Evolutionary conservation across 176 grass and related monocot genomes (phyloP).

Genomic region (Calamus simplicifolius): DNA sequence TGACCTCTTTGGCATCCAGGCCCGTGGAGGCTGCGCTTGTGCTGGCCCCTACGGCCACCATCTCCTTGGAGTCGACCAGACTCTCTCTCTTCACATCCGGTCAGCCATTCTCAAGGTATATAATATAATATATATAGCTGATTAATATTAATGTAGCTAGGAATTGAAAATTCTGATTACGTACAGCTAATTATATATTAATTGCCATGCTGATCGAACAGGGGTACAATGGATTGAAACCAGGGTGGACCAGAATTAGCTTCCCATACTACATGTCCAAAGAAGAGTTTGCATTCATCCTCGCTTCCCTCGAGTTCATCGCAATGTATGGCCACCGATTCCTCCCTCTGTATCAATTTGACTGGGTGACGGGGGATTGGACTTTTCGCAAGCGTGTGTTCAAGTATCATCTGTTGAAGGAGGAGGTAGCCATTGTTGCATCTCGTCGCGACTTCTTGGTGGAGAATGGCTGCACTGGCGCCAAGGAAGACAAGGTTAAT

Average conservation of each 20-base stretch:
- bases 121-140: no score
- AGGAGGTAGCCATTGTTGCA: not conserved
- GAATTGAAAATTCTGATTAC: no score
- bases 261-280: constrained; percentile 63
- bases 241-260: constrained; percentile 75
- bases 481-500: not conserved
- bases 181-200: no score
- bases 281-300: constrained; percentile 64
- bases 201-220: constrained; percentile 5
- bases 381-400: constrained; percentile 32
- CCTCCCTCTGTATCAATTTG: constrained; percentile 47
- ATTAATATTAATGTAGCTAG: no score
- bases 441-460: not conserved
- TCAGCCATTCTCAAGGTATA: constrained; percentile 45
- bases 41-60: constrained; percentile 62
- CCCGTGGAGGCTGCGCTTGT: constrained; percentile 68
- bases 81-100: constrained; percentile 47
- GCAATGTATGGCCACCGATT: constrained; percentile 51
- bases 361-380: constrained; percentile 67
- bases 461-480: not conserved
- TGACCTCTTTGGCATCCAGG: constrained; percentile 83
- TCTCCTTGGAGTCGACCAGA: constrained; percentile 35
- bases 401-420: constrained; percentile 40
- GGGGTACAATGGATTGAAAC: constrained; percentile 73
- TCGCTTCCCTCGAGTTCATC: constrained; percentile 46